A percentile compares a stretch with the other conserved stretches of the same genome.
These are phyloP conservation scores for Hymenotorrendiella dingleyae DNA, from an alignment of 2,329 filamentous ascomycete genomes.

Conservation along the genomic window DNA sequence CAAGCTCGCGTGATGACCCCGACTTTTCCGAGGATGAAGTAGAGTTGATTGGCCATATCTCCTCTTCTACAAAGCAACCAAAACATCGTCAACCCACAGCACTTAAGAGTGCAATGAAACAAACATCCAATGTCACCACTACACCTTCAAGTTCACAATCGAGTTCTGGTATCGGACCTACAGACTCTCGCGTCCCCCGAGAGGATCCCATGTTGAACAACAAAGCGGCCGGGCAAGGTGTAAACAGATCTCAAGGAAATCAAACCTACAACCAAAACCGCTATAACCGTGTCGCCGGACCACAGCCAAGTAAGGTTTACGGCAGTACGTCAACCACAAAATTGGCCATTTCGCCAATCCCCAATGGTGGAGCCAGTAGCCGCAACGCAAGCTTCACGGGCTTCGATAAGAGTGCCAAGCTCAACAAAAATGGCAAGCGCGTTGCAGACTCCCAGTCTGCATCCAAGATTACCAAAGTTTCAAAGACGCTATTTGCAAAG, in stretches of 20 bases:
- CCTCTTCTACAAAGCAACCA: background rate
- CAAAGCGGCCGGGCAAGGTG: background rate
- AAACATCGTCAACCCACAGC: background rate
- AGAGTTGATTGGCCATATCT: background rate
- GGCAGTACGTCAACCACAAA: background rate
- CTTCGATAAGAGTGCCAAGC: background rate
- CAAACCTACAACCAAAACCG: background rate
- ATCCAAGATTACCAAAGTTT: background rate
- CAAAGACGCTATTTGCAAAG: no score
- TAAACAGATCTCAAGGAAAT: background rate
- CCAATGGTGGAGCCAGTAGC: background rate
- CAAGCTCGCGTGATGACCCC: background rate
- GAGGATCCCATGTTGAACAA: background rate
- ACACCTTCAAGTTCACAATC: background rate
- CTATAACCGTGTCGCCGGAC: background rate
- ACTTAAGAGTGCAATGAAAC: slow-evolving; percentile 3
- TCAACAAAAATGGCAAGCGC: no score
- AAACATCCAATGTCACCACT: no score
- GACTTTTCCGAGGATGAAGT: background rate
- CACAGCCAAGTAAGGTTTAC: background rate
- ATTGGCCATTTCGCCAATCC: slow-evolving; percentile 1
- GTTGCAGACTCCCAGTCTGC: background rate
- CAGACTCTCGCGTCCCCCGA: background rate
- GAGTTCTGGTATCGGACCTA: background rate
- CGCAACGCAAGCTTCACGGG: background rate